Evolutionary conservation across 345 rosid species (phyloP).

Genomic region (Pugionium cornutum): DNA sequence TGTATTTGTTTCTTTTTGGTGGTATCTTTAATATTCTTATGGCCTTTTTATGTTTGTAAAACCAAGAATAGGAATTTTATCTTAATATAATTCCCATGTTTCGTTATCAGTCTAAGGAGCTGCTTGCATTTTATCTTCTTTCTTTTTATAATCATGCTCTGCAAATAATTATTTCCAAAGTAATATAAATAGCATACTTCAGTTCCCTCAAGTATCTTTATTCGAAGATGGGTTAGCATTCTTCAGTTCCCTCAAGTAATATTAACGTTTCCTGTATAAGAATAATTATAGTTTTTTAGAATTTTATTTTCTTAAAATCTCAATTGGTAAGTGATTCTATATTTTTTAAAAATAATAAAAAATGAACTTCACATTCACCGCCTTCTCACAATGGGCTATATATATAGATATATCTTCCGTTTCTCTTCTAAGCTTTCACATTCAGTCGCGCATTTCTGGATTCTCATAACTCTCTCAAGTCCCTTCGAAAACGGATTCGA

Average conservation of each 20-base stretch:
- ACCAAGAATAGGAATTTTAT: background rate
- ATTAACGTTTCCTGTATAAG: background rate
- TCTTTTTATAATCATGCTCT: too few relatives aligned
- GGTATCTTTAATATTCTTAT: background rate
- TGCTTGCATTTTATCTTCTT: too few relatives aligned
- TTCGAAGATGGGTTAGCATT: too few relatives aligned
- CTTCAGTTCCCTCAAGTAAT: too few relatives aligned
- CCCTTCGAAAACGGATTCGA: background rate
- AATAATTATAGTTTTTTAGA: background rate
- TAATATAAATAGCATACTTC: too few relatives aligned
- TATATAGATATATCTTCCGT: background rate
- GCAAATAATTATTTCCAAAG: too few relatives aligned
- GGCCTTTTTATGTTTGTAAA: slow-evolving; percentile 21
- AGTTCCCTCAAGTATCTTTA: too few relatives aligned
- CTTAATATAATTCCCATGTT: background rate
- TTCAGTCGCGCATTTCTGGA: background rate
- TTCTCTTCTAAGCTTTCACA: background rate
- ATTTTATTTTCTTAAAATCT: background rate
- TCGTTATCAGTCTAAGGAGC: too few relatives aligned
- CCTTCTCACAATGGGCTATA: slow-evolving; percentile 11
- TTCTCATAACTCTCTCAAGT: slow-evolving; percentile 11
- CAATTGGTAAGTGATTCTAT: background rate
- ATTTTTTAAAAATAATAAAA: background rate
- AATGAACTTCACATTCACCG: slow-evolving; percentile 3
- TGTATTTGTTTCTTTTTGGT: background rate